Percentiles rank a stretch among this genome's conserved stretches.
Evolutionary conservation across 1,284 basidiomycete species (phyloP).

Genomic region (Microbotryum violaceum): DNA sequence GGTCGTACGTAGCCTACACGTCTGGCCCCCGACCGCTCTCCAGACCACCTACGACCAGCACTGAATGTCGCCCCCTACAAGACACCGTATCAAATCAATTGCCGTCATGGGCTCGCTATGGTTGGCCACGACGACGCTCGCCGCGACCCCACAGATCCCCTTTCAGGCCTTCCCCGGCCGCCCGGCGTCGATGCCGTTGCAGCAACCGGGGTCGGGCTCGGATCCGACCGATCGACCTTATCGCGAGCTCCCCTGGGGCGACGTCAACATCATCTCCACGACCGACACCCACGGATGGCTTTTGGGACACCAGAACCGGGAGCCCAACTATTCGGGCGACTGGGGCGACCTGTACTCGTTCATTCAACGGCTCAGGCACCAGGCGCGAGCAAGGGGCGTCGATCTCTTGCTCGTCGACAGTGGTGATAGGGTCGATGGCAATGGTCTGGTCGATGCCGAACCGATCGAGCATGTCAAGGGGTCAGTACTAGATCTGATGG

Average conservation of each 20-base stretch:
- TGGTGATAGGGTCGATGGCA: constrained; percentile 36
- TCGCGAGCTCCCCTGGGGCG: constrained; percentile 31
- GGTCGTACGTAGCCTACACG: not conserved
- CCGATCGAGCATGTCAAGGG: constrained; percentile 17
- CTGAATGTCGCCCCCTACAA: too few species aligned
- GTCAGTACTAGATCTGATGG: not conserved
- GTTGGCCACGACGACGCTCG: not conserved
- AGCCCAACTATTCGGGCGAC: constrained; percentile 33
- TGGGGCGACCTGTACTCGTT: constrained; percentile 36
- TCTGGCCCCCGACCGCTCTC: not conserved
- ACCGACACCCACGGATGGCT: constrained; percentile 36
- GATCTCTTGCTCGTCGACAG: constrained; percentile 36
- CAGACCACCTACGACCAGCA: too few species aligned
- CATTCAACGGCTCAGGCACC: not conserved
- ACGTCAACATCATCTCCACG: constrained; percentile 33
- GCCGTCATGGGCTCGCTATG: too few species aligned
- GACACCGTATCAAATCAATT: too few species aligned
- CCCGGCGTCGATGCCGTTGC: not conserved
- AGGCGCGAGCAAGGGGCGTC: constrained; percentile 25
- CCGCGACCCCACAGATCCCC: not conserved
- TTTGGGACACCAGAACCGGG: constrained; percentile 33
- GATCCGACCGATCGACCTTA: constrained; percentile 25
- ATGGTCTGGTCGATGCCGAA: constrained; percentile 35
- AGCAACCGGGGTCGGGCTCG: constrained; percentile 21
- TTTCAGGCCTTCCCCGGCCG: not conserved